These are phyloP conservation scores for Onygenales sp. DNA, from an alignment of 2,329 filamentous ascomycete species.

Conservation along the genomic window DNA sequence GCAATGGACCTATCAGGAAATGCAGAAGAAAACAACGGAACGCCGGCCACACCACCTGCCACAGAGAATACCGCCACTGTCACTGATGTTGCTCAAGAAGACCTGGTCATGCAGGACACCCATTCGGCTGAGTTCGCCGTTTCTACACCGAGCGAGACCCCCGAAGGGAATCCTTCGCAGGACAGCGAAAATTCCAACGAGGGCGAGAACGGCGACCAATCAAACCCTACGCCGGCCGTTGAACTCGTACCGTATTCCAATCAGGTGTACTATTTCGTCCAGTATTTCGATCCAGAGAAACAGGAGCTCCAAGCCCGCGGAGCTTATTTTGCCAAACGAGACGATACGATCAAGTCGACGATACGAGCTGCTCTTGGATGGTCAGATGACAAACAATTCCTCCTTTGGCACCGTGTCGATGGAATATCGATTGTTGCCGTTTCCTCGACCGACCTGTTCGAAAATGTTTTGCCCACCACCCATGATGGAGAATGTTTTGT, in stretches of 20 bases:
- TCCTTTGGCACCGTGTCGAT: constrained; percentile 35
- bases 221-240: neutral
- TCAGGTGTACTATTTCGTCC: constrained; percentile 40
- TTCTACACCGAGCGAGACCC: neutral
- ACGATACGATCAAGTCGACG: constrained; percentile 30
- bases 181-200: neutral
- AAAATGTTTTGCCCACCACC: constrained; percentile 15
- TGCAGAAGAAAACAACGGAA: neutral
- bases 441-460: constrained; percentile 26
- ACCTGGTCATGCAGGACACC: constrained; percentile 10
- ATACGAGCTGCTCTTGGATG: constrained; percentile 31
- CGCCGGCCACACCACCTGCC: neutral
- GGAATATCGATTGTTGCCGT: constrained; percentile 23
- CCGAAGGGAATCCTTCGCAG: neutral
- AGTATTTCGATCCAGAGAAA: constrained; percentile 42
- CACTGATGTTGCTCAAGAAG: neutral
- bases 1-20: neutral
- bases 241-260: neutral
- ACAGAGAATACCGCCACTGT: neutral
- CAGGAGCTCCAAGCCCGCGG: constrained; percentile 33
- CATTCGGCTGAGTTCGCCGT: constrained; percentile 5
- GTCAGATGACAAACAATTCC: constrained; percentile 29
- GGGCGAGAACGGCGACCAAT: neutral
- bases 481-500: constrained; percentile 33
- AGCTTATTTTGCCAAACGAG: constrained; percentile 32